Conservation (phyloP, 2,329 filamentous ascomycete species). For the Scorias spongiosa region DNA sequence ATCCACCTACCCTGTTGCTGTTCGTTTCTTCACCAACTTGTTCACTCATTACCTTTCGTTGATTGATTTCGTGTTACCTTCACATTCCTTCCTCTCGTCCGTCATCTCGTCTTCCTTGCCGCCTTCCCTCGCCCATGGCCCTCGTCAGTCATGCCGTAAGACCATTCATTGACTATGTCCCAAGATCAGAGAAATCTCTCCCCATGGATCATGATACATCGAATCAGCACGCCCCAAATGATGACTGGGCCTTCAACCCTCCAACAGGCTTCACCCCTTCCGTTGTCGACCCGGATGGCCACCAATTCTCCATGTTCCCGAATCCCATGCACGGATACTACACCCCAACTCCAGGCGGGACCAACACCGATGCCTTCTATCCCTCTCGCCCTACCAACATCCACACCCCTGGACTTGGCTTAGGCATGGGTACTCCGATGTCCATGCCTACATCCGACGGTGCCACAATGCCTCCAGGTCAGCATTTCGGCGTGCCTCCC, state of each 20-base stretch:
- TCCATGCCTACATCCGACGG: conserved; percentile 62
- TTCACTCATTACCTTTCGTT: too few relatives aligned
- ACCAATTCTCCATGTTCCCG: conserved; percentile 63
- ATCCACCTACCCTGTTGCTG: too few relatives aligned
- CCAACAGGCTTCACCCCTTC: conserved; percentile 58
- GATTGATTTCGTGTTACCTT: too few relatives aligned
- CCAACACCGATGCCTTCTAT: conserved; percentile 64
- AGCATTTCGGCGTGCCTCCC: conserved; percentile 44
- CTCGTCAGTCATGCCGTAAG: background rate
- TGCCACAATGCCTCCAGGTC: conserved; percentile 41
- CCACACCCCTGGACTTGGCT: conserved; percentile 62
- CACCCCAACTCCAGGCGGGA: conserved; percentile 70
- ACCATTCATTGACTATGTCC: background rate
- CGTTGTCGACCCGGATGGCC: conserved; percentile 71
- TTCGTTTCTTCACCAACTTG: too few relatives aligned
- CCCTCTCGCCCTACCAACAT: conserved; percentile 74
- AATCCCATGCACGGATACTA: conserved; percentile 75
- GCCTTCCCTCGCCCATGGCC: background rate
- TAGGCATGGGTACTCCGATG: conserved; percentile 66
- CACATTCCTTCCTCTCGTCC: background rate
- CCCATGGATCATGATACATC: conserved; percentile 61
- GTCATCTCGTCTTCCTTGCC: background rate
- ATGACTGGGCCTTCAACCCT: conserved; percentile 50
- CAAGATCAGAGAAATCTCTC: conserved; percentile 7
- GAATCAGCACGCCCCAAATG: conserved; percentile 63